These are phyloP conservation scores for Aspergillus fructus DNA, from an alignment of 2,329 filamentous ascomycete genomes.

Conservation along the genomic window DNA sequence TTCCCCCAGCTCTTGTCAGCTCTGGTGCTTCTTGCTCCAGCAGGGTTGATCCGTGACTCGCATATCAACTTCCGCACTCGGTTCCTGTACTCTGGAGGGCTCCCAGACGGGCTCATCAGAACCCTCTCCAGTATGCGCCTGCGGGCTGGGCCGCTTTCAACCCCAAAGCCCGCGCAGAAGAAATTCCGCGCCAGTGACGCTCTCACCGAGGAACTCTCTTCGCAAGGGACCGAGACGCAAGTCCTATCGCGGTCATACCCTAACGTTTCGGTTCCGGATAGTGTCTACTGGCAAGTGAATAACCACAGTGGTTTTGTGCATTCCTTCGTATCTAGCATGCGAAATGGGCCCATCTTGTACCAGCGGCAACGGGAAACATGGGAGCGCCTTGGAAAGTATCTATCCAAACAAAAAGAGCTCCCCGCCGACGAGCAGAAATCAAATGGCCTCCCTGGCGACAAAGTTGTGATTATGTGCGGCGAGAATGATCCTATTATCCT, in stretches of 20 bases:
- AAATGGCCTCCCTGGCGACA: slow-evolving; percentile 40
- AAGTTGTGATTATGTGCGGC: slow-evolving; percentile 66
- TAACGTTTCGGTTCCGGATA: slow-evolving; percentile 57
- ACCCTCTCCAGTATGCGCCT: slow-evolving; percentile 54
- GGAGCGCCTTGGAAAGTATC: slow-evolving; percentile 53
- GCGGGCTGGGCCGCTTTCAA: slow-evolving; percentile 41
- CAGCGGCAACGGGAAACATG: slow-evolving; percentile 59
- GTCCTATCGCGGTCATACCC: slow-evolving; percentile 54
- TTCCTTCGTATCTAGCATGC: slow-evolving; percentile 70
- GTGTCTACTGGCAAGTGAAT: slow-evolving; percentile 69
- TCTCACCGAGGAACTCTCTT: slow-evolving; percentile 41
- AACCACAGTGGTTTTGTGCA: slow-evolving; percentile 66
- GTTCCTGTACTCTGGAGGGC: slow-evolving; percentile 61
- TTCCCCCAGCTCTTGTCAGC: slow-evolving; percentile 67
- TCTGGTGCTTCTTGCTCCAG: slow-evolving; percentile 75
- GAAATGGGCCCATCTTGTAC: slow-evolving; percentile 67
- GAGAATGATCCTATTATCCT: slow-evolving; percentile 66
- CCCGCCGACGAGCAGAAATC: slow-evolving; percentile 26
- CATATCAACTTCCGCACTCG: slow-evolving; percentile 63
- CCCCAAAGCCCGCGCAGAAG: slow-evolving; percentile 28
- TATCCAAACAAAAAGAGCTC: slow-evolving; percentile 44
- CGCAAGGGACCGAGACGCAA: slow-evolving; percentile 40
- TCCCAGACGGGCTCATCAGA: slow-evolving; percentile 58
- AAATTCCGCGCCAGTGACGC: slow-evolving; percentile 43
- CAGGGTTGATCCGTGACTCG: slow-evolving; percentile 68